phyloP scores from a whole-genome alignment of 768 basidiomycete species.

The Suillus americanus region DNA sequence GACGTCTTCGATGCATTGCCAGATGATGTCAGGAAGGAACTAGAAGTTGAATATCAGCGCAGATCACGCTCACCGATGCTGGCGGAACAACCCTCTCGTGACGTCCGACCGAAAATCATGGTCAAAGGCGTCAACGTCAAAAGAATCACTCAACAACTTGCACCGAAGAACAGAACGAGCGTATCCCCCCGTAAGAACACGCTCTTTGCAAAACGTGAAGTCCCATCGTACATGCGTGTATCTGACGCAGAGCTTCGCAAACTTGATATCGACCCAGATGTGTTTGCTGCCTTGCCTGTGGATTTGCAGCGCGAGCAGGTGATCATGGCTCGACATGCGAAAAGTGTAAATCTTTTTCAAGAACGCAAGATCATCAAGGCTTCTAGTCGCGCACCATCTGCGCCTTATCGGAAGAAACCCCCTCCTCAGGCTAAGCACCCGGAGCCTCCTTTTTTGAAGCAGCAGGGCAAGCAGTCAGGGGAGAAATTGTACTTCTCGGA shows the following conservation, averaged over 20 bases:
- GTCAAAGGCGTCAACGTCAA: constrained; percentile 46
- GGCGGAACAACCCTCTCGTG: constrained; percentile 8
- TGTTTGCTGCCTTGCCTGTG: constrained; percentile 63
- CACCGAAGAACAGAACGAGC: constrained; percentile 48
- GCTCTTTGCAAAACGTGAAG: constrained; percentile 38
- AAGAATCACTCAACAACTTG: constrained; percentile 63
- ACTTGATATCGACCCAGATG: constrained; percentile 72
- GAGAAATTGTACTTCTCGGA: constrained; percentile 62
- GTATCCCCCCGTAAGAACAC: constrained; percentile 38
- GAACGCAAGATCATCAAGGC: constrained; percentile 56
- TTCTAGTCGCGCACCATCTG: constrained; percentile 31
- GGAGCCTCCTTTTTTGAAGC: constrained; percentile 52
- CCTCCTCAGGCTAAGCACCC: constrained; percentile 56
- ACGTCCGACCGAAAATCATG: constrained; percentile 13
- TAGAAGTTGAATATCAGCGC: constrained; percentile 65
- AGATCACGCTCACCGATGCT: constrained; percentile 52
- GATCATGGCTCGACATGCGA: constrained; percentile 52
- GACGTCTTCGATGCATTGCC: constrained; percentile 72
- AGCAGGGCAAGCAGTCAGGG: constrained; percentile 48
- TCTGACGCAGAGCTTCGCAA: constrained; percentile 56
- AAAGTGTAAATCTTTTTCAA: constrained; percentile 34
- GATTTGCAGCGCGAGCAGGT: constrained; percentile 76
- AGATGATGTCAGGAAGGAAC: constrained; percentile 63
- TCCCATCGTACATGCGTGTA: constrained; percentile 41
- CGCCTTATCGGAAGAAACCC: constrained; percentile 46